A percentile compares a stretch with the other conserved stretches of the same genome.
Evolutionary conservation across 2,329 filamentous ascomycete species (phyloP).

Genomic region (Hypocrella siamensis): DNA sequence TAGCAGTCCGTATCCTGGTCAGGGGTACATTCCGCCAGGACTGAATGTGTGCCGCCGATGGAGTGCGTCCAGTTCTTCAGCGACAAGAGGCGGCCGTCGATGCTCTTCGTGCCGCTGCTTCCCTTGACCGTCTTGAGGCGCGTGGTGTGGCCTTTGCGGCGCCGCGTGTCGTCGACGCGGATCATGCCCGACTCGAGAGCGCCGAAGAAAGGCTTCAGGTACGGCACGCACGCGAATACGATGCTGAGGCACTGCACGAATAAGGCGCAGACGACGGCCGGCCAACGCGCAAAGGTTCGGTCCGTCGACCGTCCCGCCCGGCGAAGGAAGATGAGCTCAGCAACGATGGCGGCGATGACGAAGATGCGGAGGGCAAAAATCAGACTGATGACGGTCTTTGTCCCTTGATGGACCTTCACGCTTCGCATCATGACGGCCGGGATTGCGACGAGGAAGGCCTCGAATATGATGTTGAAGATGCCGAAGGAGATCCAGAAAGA

Average conservation of each 20-base stretch:
- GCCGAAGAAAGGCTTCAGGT: conserved; percentile 1
- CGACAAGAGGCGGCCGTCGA: too few species aligned
- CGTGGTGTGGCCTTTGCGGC: too few species aligned
- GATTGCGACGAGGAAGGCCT: background rate
- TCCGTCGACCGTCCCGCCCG: background rate
- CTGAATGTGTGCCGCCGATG: too few species aligned
- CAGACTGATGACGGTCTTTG: background rate
- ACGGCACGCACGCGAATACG: conserved; percentile 1
- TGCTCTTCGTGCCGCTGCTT: too few species aligned
- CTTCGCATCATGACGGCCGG: background rate
- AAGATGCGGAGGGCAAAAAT: background rate
- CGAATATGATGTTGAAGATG: background rate
- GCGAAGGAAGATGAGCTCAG: background rate
- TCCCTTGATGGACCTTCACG: background rate
- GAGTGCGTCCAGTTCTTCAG: too few species aligned
- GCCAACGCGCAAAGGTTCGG: background rate
- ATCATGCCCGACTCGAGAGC: conserved; percentile 1
- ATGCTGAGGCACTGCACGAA: conserved; percentile 1
- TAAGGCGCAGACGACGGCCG: background rate
- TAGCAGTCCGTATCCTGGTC: too few species aligned
- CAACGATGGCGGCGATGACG: background rate
- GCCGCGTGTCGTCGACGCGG: conserved; percentile 1
- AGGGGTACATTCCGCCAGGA: too few species aligned
- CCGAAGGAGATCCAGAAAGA: background rate
- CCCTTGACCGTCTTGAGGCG: too few species aligned